Conservation (phyloP, 2,329 filamentous ascomycete species). For the Westerdykella aurantiaca region DNA sequence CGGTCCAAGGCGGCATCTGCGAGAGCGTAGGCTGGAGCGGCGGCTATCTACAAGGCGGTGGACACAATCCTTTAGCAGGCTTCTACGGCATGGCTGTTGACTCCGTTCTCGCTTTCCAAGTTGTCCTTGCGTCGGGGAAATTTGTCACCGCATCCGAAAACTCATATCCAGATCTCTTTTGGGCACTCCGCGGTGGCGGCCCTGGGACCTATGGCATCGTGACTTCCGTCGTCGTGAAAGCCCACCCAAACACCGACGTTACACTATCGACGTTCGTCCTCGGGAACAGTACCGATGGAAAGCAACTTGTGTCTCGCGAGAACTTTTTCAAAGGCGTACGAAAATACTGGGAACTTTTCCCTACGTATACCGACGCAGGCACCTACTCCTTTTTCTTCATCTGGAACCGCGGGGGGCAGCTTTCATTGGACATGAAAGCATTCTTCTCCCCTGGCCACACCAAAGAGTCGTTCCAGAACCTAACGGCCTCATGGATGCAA, state of each 20-base stretch:
- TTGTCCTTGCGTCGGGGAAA: constrained; percentile 16
- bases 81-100: constrained; percentile 37
- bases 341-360: constrained; percentile 20
- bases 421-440: constrained; percentile 17
- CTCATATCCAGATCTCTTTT: constrained; percentile 17
- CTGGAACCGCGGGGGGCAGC: constrained; percentile 15
- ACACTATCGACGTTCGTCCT: constrained; percentile 30
- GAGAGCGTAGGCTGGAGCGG: constrained; percentile 48
- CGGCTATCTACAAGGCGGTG: constrained; percentile 44
- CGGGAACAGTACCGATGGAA: constrained; percentile 10
- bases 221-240: constrained; percentile 25
- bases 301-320: constrained; percentile 24
- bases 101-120: constrained; percentile 14
- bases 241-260: constrained; percentile 27
- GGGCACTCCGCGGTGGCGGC: constrained; percentile 23
- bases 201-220: constrained; percentile 16
- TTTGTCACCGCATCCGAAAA: constrained; percentile 10
- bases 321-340: constrained; percentile 26
- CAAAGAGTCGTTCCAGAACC: constrained; percentile 15
- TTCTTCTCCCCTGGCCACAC: constrained; percentile 27
- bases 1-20: constrained; percentile 34
- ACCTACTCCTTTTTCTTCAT: constrained; percentile 26
- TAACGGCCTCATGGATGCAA: constrained; percentile 20
- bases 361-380: constrained; percentile 19
- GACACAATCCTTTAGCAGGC: constrained; percentile 49